A percentile compares a stretch with the other conserved stretches of the same genome.
Conservation (phyloP, 805 yeast genomes). For the Myxozyma geophila region DNA sequence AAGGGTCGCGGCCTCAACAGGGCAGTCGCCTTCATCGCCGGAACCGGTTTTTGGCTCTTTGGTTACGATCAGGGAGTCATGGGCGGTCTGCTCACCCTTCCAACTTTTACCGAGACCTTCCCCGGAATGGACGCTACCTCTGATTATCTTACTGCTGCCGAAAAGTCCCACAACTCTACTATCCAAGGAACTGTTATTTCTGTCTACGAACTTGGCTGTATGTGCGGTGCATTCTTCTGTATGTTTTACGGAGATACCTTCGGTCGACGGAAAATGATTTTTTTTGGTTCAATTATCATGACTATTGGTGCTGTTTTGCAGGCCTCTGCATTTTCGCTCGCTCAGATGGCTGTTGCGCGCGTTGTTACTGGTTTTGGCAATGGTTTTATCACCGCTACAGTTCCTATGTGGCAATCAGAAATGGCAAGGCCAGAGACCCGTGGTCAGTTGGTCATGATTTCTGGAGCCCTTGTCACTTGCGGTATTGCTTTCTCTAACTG, state of each 20-base stretch:
- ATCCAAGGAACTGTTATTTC: slow-evolving; percentile 38
- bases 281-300: slow-evolving; percentile 60
- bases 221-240: slow-evolving; percentile 70
- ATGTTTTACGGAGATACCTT: slow-evolving; percentile 61
- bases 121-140: slow-evolving; percentile 21
- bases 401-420: slow-evolving; percentile 83
- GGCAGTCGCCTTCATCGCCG: slow-evolving; percentile 62
- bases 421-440: slow-evolving; percentile 67
- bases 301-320: slow-evolving; percentile 66
- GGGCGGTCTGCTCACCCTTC: slow-evolving; percentile 44
- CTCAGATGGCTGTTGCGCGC: slow-evolving; percentile 77
- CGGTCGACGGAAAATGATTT: slow-evolving; percentile 70
- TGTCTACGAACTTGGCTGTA: slow-evolving; percentile 72
- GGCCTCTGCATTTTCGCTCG: slow-evolving; percentile 58
- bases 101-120: slow-evolving; percentile 20
- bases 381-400: slow-evolving; percentile 77
- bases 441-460: slow-evolving; percentile 69
- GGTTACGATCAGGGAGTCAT: slow-evolving; percentile 84
- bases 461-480: slow-evolving; percentile 71
- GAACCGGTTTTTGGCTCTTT: slow-evolving; percentile 67
- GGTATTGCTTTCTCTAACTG: slow-evolving; percentile 80
- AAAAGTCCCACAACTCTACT: slow-evolving; percentile 23
- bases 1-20: slow-evolving; percentile 58
- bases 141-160: slow-evolving; percentile 2
- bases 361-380: slow-evolving; percentile 74